Conservation (phyloP, 1,284 basidiomycete species). For the Naganishia cerealis region DNA sequence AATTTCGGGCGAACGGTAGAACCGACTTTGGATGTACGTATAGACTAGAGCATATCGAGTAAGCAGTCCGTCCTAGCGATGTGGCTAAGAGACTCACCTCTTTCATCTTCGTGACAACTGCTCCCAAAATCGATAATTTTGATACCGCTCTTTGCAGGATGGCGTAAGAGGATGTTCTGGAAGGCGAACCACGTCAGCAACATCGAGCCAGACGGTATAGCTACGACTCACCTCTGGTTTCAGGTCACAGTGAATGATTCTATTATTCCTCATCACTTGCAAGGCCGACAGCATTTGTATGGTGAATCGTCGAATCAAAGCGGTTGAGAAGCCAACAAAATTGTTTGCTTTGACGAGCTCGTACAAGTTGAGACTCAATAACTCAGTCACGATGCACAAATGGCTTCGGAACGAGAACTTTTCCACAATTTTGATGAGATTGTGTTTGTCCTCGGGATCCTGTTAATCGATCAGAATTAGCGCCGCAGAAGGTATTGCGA, state of each 20-base stretch:
- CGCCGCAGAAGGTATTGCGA: not conserved
- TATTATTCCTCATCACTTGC: conserved; percentile 89
- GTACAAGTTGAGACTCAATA: conserved; percentile 97
- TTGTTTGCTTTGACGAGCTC: conserved; percentile 99
- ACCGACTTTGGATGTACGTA: conserved; percentile 98
- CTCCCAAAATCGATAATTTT: conserved; percentile 99
- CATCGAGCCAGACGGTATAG: not conserved
- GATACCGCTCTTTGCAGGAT: conserved; percentile 92
- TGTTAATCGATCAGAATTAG: conserved; percentile 48
- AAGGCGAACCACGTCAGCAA: not conserved
- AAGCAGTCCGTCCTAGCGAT: not conserved
- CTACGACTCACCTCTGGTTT: conserved; percentile 80
- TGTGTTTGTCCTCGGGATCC: conserved; percentile 94
- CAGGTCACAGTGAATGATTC: conserved; percentile 98
- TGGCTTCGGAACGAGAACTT: conserved; percentile 98
- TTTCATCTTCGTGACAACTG: conserved; percentile 97
- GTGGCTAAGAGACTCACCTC: conserved; percentile 64
- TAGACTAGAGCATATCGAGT: conserved; percentile 67
- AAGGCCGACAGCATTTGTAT: conserved; percentile 91
- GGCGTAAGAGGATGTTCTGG: conserved; percentile 89
- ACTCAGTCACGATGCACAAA: conserved; percentile 96
- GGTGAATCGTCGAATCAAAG: conserved; percentile 91
- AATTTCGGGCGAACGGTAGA: conserved; percentile 97
- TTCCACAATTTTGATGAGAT: conserved; percentile 98
- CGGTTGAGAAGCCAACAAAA: conserved; percentile 93